Evolutionary conservation across 345 rosid species (phyloP).

Genomic region (Erodium maritimum): DNA sequence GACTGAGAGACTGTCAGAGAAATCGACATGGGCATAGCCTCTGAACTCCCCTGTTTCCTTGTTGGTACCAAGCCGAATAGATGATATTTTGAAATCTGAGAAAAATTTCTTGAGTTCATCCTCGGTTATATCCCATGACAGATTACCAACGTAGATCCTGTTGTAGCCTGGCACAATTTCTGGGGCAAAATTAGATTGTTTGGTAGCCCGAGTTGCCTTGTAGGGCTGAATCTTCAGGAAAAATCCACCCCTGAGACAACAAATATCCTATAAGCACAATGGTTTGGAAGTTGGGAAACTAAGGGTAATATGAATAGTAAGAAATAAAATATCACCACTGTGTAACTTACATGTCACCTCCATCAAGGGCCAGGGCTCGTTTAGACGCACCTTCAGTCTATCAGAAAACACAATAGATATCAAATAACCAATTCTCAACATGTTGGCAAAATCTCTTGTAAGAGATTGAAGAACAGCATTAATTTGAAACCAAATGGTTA

Average conservation of each 20-base stretch:
- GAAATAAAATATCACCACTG: constrained; percentile 2
- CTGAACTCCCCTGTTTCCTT: constrained; percentile 77
- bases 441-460: not conserved
- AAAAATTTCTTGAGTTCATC: constrained; percentile 57
- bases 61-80: constrained; percentile 63
- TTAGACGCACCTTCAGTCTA: constrained; percentile 76
- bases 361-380: constrained; percentile 68
- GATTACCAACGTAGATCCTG: constrained; percentile 73
- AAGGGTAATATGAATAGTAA: not conserved
- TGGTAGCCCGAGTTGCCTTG: constrained; percentile 31
- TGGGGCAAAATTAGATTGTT: constrained; percentile 41
- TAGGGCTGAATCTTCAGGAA: constrained; percentile 72
- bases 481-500: too few species aligned
- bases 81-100: constrained; percentile 54
- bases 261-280: constrained; percentile 9
- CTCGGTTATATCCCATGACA: constrained; percentile 81
- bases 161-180: constrained; percentile 70
- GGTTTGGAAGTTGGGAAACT: constrained; percentile 3
- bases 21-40: constrained; percentile 86
- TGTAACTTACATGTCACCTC: constrained; percentile 63
- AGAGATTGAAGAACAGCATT: not conserved
- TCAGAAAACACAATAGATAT: not conserved
- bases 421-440: not conserved
- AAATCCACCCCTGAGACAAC: constrained; percentile 62
- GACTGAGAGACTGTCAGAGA: constrained; percentile 47